Evolutionary conservation across 345 rosid genomes (phyloP).

Genomic region (Hibiscus trionum): DNA sequence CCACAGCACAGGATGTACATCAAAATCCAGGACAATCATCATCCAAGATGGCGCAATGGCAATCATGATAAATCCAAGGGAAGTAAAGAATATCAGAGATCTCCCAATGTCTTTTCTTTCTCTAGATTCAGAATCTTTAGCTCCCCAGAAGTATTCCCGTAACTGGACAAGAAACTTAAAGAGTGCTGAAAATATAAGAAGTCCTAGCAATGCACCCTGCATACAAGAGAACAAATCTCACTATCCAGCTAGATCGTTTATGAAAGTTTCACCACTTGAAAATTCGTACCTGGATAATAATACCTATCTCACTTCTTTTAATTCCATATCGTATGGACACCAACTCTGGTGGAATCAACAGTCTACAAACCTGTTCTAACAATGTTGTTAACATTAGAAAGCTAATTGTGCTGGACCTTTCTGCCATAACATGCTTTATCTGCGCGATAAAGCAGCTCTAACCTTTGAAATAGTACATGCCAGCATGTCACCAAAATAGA

Average conservation of each 20-base stretch:
- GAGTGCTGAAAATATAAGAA: slow-evolving; percentile 59
- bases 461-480: slow-evolving; percentile 71
- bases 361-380: slow-evolving; percentile 43
- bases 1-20: slow-evolving; percentile 77
- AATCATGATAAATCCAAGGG: slow-evolving; percentile 40
- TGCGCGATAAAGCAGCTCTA: slow-evolving; percentile 18
- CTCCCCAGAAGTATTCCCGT: slow-evolving; percentile 20
- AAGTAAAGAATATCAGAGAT: slow-evolving; percentile 49
- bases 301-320: slow-evolving; percentile 72
- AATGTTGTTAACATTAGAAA: slow-evolving; percentile 11
- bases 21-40: slow-evolving; percentile 69
- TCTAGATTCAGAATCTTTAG: slow-evolving; percentile 22
- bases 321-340: slow-evolving; percentile 45
- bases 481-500: slow-evolving; percentile 81
- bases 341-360: slow-evolving; percentile 32
- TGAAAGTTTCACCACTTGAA: slow-evolving; percentile 7
- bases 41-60: slow-evolving; percentile 71
- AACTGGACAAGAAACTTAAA: slow-evolving; percentile 41
- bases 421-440: slow-evolving; percentile 4
- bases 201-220: slow-evolving; percentile 80
- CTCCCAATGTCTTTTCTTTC: slow-evolving; percentile 30
- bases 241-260: slow-evolving; percentile 7
- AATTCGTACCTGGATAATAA: slow-evolving; percentile 58
- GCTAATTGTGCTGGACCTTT: slow-evolving; percentile 8
- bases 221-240: slow-evolving; percentile 15